These are phyloP conservation scores for Lecanicillium sp. DNA, from an alignment of 2,329 filamentous ascomycete genomes.

Conservation along the genomic window DNA sequence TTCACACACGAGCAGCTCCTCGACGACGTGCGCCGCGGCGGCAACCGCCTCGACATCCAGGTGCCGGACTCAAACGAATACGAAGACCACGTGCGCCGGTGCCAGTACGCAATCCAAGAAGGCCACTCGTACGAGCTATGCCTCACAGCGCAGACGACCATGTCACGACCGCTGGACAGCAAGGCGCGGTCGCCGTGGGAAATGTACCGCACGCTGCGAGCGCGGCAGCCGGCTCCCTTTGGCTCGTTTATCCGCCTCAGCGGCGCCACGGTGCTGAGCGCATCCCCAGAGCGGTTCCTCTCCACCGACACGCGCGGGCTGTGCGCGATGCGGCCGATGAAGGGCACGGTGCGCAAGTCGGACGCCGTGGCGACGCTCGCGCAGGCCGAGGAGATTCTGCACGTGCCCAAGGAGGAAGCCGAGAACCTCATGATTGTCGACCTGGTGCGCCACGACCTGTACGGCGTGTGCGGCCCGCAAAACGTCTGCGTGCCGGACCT, in stretches of 20 bases:
- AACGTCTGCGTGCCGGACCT: constrained; percentile 69
- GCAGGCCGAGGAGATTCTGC: constrained; percentile 64
- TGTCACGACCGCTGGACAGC: constrained; percentile 41
- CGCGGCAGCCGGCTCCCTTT: constrained; percentile 74
- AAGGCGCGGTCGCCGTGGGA: constrained; percentile 51
- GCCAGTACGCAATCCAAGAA: constrained; percentile 63
- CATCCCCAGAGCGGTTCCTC: constrained; percentile 85
- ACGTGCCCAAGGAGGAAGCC: constrained; percentile 80
- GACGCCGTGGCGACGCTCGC: constrained; percentile 56
- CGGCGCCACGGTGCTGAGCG: constrained; percentile 64
- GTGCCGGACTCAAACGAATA: constrained; percentile 45
- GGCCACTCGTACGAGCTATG: constrained; percentile 85
- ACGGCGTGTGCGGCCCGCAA: constrained; percentile 71
- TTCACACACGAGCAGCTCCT: constrained; percentile 9
- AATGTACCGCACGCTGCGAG: constrained; percentile 63
- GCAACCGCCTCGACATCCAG: constrained; percentile 20
- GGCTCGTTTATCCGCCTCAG: constrained; percentile 72
- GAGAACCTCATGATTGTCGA: constrained; percentile 99
- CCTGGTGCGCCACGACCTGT: constrained; percentile 86
- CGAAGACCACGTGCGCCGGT: constrained; percentile 57
- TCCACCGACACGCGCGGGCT: constrained; percentile 43
- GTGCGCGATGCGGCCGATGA: constrained; percentile 86
- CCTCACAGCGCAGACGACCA: constrained; percentile 66
- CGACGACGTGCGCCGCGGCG: constrained; percentile 7
- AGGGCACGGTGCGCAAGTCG: constrained; percentile 85